Evolutionary conservation across 2,329 filamentous ascomycete genomes (phyloP).

Genomic region (Microdochium bolleyi): DNA sequence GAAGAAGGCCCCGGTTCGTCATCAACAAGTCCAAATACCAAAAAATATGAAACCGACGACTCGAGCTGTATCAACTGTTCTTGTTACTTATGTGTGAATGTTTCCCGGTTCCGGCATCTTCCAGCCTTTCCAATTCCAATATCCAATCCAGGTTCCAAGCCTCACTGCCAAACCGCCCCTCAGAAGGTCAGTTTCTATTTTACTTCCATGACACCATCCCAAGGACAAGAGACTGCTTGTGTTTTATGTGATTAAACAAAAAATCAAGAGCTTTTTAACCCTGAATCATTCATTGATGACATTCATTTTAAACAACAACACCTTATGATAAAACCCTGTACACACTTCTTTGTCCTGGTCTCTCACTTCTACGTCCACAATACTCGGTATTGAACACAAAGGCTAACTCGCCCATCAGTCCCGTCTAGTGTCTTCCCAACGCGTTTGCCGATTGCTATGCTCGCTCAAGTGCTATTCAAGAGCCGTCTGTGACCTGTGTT

Average conservation of each 20-base stretch:
- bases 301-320: slow-evolving; percentile 43
- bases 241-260: slow-evolving; percentile 47
- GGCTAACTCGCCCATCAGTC: not conserved
- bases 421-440: not conserved
- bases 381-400: not conserved
- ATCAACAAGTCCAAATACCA: slow-evolving; percentile 1
- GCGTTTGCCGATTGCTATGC: not conserved
- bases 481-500: too few species aligned
- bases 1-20: not conserved
- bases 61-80: too few species aligned
- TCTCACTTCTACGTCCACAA: slow-evolving; percentile 6
- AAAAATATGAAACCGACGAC: not conserved
- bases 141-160: too few species aligned
- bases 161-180: too few species aligned
- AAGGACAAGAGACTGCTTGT: slow-evolving; percentile 19
- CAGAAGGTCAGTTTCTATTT: not conserved
- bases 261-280: slow-evolving; percentile 61
- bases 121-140: too few species aligned
- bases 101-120: too few species aligned
- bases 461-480: too few species aligned
- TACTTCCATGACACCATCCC: not conserved
- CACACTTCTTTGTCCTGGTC: slow-evolving; percentile 11
- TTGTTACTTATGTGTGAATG: too few species aligned
- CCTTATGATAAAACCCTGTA: slow-evolving; percentile 42
- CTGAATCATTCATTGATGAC: slow-evolving; percentile 49